phyloP scores from a whole-genome alignment of 257 asterid genomes.

The Salvia rosmarinus region DNA sequence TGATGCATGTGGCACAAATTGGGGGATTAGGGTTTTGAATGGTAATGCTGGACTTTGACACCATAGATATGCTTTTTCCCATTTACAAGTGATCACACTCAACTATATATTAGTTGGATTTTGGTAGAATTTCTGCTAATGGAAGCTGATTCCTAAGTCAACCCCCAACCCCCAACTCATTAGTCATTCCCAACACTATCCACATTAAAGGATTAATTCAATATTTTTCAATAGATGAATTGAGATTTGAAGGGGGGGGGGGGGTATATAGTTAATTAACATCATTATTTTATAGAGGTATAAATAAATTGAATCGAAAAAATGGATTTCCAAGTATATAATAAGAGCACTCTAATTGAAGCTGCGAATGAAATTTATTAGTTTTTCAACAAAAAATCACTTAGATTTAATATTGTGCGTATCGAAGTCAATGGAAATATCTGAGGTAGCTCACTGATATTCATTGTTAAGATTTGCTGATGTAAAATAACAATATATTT shows the following conservation, averaged over 20 bases:
- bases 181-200: not conserved
- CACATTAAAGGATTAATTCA: too few relatives aligned
- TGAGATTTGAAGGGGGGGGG: too few relatives aligned
- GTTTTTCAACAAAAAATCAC: not conserved
- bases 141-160: slow-evolving; percentile 35
- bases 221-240: not conserved
- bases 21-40: slow-evolving; percentile 33
- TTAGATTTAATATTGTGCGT: not conserved
- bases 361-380: not conserved
- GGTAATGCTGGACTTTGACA: slow-evolving; percentile 10
- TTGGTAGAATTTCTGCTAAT: slow-evolving; percentile 36
- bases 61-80: slow-evolving; percentile 3
- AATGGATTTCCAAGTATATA: too few relatives aligned
- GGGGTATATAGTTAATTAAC: too few relatives aligned
- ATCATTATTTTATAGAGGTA: too few relatives aligned
- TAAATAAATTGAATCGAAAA: too few relatives aligned
- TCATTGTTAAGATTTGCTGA: not conserved
- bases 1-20: slow-evolving; percentile 36
- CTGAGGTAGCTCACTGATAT: slow-evolving; percentile 24
- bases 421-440: slow-evolving; percentile 9
- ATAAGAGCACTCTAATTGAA: not conserved
- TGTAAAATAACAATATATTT: not conserved
- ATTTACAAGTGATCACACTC: slow-evolving; percentile 27
- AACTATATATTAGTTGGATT: slow-evolving; percentile 35
- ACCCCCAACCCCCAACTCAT: slow-evolving; percentile 18